Base-by-base conservation (phyloP, 164 flowering plant genomes). In the Liquidambar formosana region DNA sequence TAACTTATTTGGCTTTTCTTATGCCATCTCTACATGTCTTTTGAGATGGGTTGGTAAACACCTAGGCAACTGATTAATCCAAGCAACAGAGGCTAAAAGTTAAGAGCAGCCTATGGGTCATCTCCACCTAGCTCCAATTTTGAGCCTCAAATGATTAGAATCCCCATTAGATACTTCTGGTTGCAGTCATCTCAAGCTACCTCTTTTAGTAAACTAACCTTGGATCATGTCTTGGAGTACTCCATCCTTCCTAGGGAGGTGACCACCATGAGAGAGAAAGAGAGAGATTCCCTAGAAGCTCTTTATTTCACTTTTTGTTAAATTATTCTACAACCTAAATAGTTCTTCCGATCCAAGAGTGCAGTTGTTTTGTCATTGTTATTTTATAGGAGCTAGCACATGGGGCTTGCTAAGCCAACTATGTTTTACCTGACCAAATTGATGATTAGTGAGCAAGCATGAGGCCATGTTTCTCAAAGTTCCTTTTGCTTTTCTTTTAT, bases 1-100 rank as follows among this genome's bases (percentile, higher is more conserved):
- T 64, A 59, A 19, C 53, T 71, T 73, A 57, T 74, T 74, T 76
- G 74, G 80, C 76, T 76, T 72, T 70, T 74, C 66, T 71, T 69
- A 57, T 46, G 56, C 52, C 61, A 51, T 48, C 16, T 3, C 9
- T 16, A 45, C 44, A 14, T 76, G 74, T 22, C 78, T 71, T 75
- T 73, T 79, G 75, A 58, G 57, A 57, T 46, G 54, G 61, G 61
- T 57, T 43, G 64, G 59, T 64, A 68, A 73, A 66, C 76, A 71
- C 74, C 63, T 44, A 59, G 53, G 15, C 25, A 22, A 49, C 47
- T 57, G 33, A 63, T 71, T 11, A 51, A 60, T 46, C 22, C 23
- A 71, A 69, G 69, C 26, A 66, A 68, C 44, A 70, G 68, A 72
- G 49, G 61, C 62, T 5, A 33, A 54, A 67, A 62, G 45, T 19